Percentiles rank a stretch among this genome's conserved stretches.
Evolutionary conservation across 805 yeast genomes (phyloP).

Genomic region (Candida maris): DNA sequence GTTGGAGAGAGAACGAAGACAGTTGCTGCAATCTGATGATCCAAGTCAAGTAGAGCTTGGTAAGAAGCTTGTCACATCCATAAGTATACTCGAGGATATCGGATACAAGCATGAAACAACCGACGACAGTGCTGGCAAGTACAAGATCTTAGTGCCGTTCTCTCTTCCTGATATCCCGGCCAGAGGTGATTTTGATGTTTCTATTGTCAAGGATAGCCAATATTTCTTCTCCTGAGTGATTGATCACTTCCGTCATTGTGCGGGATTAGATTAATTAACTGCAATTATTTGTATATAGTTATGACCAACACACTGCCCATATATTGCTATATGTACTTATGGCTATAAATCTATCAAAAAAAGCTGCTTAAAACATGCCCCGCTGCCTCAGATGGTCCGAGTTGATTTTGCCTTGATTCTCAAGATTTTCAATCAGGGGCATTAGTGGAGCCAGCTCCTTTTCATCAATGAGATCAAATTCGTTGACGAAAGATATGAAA

Average conservation of each 20-base stretch:
- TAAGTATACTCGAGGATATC: constrained; percentile 46
- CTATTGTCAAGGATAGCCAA: constrained; percentile 61
- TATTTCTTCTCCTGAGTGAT: constrained; percentile 73
- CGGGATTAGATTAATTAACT: too few species aligned
- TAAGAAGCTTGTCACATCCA: constrained; percentile 60
- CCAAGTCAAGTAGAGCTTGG: constrained; percentile 49
- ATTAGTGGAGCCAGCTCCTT: constrained; percentile 75
- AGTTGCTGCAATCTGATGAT: constrained; percentile 49
- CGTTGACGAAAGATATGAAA: constrained; percentile 80
- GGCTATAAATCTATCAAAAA: too few species aligned
- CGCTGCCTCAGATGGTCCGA: too few species aligned
- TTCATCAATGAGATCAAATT: constrained; percentile 75
- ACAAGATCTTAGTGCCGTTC: constrained; percentile 62
- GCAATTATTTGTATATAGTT: too few species aligned
- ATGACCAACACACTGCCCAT: too few species aligned
- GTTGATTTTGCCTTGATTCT: constrained; percentile 77
- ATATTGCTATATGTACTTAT: too few species aligned
- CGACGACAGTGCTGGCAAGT: constrained; percentile 18
- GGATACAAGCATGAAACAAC: constrained; percentile 18
- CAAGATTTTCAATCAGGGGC: constrained; percentile 74
- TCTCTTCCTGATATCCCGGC: constrained; percentile 68
- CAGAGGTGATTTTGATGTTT: constrained; percentile 82
- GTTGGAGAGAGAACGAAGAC: constrained; percentile 62
- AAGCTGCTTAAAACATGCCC: too few species aligned
- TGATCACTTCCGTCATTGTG: too few species aligned